phyloP scores from a whole-genome alignment of 176 grass and related monocot genomes.

The Elaeis guineensis region DNA sequence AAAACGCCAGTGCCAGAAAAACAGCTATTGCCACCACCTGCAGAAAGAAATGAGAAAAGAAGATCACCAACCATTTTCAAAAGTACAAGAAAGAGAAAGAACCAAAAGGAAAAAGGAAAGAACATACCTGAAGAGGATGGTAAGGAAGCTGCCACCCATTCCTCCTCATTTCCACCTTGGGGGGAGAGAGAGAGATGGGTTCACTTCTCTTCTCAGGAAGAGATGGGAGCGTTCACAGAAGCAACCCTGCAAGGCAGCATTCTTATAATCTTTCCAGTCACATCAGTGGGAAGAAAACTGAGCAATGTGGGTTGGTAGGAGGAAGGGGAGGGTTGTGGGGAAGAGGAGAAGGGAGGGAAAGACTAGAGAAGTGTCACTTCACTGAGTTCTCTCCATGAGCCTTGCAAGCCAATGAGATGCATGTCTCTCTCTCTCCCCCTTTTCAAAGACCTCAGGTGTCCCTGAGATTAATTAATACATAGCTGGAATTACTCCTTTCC shows the following conservation, averaged over 20 bases:
- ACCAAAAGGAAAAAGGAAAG: neutral
- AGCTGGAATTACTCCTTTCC: no score
- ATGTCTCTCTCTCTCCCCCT: neutral
- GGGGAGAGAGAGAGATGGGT: neutral
- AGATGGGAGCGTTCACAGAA: no score
- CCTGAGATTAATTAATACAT: neutral
- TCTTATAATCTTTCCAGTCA: no score
- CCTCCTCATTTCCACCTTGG: constrained; percentile 66
- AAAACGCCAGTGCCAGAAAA: constrained; percentile 79
- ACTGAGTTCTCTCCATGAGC: neutral
- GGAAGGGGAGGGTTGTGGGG: neutral
- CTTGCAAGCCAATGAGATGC: constrained; percentile 6
- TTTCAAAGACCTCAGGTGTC: constrained; percentile 6
- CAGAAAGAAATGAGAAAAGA: neutral
- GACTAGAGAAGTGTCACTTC: no score
- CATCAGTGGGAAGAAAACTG: neutral
- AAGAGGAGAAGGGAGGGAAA: no score
- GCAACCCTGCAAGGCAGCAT: no score
- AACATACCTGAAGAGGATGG: constrained; percentile 80
- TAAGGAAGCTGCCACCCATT: constrained; percentile 97
- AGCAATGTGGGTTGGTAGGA: neutral
- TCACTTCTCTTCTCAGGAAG: neutral
- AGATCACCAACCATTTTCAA: no score
- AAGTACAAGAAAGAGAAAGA: neutral
- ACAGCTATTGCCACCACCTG: constrained; percentile 98